These are phyloP conservation scores for Acanthamoeba culbertsoni DNA, from an alignment of 208 protist species.

Conservation along the genomic window DNA sequence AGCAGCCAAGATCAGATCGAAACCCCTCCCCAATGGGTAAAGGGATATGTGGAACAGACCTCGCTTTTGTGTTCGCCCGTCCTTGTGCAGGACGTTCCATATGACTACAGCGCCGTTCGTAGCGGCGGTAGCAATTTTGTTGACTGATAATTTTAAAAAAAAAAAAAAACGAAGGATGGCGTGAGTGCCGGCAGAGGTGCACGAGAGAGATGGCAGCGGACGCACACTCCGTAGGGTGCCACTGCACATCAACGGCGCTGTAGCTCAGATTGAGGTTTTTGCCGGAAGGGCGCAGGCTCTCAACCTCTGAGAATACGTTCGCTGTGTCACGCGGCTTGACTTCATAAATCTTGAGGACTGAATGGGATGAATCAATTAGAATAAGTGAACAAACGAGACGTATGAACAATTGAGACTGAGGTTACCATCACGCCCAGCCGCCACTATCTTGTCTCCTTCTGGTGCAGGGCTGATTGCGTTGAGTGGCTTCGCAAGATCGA, in stretches of 20 bases:
- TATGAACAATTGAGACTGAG: neutral
- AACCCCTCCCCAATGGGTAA: no score
- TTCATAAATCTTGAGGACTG: constrained; percentile 69
- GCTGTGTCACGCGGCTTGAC: neutral
- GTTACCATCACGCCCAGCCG: constrained; percentile 79
- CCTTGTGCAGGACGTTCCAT: constrained; percentile 75
- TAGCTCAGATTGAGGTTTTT: constrained; percentile 68
- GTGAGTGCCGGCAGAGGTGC: neutral
- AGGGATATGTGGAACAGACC: no score
- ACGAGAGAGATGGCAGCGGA: neutral
- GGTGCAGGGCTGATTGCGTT: constrained; percentile 75
- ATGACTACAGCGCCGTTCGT: constrained; percentile 83
- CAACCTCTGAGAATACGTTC: constrained; percentile 46
- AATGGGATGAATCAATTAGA: neutral
- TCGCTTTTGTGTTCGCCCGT: constrained; percentile 67
- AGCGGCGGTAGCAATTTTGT: constrained; percentile 82
- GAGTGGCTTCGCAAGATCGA: constrained; percentile 70
- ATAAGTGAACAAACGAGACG: neutral
- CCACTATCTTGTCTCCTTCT: constrained; percentile 68
- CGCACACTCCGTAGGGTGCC: constrained; percentile 69
- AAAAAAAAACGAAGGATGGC: neutral
- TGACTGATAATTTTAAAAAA: constrained; percentile 16
- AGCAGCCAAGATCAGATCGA: neutral
- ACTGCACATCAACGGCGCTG: constrained; percentile 67
- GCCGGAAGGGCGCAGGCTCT: constrained; percentile 14